Base-by-base conservation (phyloP, 2,329 filamentous ascomycete genomes). In the Stemphylium beticola region DNA sequence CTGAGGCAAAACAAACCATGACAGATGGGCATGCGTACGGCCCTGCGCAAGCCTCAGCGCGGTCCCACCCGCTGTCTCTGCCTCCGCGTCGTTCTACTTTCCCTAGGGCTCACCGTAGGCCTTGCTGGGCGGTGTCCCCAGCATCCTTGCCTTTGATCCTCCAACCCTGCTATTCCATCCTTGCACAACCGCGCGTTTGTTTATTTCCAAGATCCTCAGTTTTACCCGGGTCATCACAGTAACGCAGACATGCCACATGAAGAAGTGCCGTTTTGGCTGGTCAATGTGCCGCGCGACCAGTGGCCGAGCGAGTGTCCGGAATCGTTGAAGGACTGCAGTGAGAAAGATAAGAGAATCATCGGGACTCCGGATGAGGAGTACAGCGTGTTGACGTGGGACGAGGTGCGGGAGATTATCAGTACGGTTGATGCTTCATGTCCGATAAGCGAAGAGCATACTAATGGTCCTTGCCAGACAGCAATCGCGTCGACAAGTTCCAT, bases 401-500 rank as follows among this genome's bases (percentile, higher is more conserved):
- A 88, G 60, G 89, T 93, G 47, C 81, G 79, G 67, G 73, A 82
- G 20, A 81, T 93, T 58, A 83, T 75, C 57, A 55, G 72, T 75
- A 71, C 58, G 65, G 38, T 52, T 34, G 37, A 47, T 18, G 26
- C 11, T 20, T 20, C 33, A 42, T 29, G 9, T 17, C 40, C 36
- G 41, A 41, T 49, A 49, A 36, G 39, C 46, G 45, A 42, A 42
- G 22, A 24, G 8, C 22, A 50, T 26, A 46, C 51, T 54, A 40
- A 54, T 44, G 29, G 46, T n/a, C 12, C 45, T 34, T 41, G 40
- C 14, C 44, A 84, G 83, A 67, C 14, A 78, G 79, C 40, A 93
- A 96, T 77, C 83, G 83, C 8, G 86, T 97, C 40, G 87, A 91
- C 67, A 79, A 79, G 11, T 96, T 98, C 74, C 87, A 89, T 66